Percentiles rank a stretch among this genome's conserved stretches.
phyloP scores from a whole-genome alignment of 768 basidiomycete species.

The Suillus fuscotomentosus region DNA sequence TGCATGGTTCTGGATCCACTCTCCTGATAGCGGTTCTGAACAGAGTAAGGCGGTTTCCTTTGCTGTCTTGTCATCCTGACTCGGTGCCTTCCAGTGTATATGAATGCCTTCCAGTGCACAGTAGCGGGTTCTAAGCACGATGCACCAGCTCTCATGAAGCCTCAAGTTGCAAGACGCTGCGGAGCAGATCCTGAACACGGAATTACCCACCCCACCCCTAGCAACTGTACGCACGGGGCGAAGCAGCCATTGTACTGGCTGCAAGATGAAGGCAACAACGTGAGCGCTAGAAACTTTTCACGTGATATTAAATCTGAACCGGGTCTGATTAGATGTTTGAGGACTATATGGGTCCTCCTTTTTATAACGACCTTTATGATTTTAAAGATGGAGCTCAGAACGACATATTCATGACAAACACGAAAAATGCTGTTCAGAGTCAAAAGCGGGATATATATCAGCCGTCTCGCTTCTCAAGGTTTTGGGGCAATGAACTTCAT shows the following conservation, averaged over 20 bases:
- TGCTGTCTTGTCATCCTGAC: background rate
- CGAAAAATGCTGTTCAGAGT: background rate
- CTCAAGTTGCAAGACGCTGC: slow-evolving; percentile 35
- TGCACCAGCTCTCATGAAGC: slow-evolving; percentile 30
- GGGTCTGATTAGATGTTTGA: slow-evolving; percentile 28
- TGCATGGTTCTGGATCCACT: slow-evolving; percentile 42
- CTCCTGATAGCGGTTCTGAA: slow-evolving; percentile 31
- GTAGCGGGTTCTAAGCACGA: slow-evolving; percentile 26
- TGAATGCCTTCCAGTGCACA: slow-evolving; percentile 42
- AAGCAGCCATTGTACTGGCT: slow-evolving; percentile 41
- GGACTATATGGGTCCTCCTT: slow-evolving; percentile 26
- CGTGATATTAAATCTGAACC: background rate
- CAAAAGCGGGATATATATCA: background rate
- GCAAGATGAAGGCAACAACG: slow-evolving; percentile 39
- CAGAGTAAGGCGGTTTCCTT: slow-evolving; percentile 28
- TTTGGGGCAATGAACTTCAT: background rate
- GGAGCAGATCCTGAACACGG: slow-evolving; percentile 28
- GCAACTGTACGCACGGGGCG: slow-evolving; percentile 40
- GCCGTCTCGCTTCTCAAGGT: background rate
- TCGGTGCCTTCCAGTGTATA: slow-evolving; percentile 26
- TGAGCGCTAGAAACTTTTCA: slow-evolving; percentile 17
- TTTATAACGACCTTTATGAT: slow-evolving; percentile 38
- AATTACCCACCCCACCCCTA: slow-evolving; percentile 17
- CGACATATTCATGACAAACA: slow-evolving; percentile 34
- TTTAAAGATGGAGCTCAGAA: slow-evolving; percentile 44